phyloP scores from a whole-genome alignment of 805 yeast genomes.

The Novakomyces olei region DNA sequence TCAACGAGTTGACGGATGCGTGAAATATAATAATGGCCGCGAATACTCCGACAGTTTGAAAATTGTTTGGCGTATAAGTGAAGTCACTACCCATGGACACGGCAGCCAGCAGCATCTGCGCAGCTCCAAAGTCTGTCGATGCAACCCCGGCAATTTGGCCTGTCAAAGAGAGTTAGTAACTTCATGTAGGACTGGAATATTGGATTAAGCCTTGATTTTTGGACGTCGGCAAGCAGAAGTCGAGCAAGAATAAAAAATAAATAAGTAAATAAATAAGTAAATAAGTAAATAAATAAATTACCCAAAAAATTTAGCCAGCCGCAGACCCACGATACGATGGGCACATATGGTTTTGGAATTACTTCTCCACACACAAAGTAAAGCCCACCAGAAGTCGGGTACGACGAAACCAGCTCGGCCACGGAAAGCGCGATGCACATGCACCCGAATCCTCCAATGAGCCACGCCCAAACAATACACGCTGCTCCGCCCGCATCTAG shows the following conservation, averaged over 20 bases:
- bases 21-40: slow-evolving; percentile 29
- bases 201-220: too few relatives aligned
- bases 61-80: slow-evolving; percentile 16
- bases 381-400: slow-evolving; percentile 11
- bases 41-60: slow-evolving; percentile 28
- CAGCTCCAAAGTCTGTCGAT: slow-evolving; percentile 17
- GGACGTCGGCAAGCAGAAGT: too few relatives aligned
- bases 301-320: slow-evolving; percentile 14
- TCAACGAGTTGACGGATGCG: slow-evolving; percentile 29
- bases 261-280: too few relatives aligned
- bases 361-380: slow-evolving; percentile 11
- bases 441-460: slow-evolving; percentile 31
- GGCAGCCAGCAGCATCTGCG: slow-evolving; percentile 16
- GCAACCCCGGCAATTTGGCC: slow-evolving; percentile 16
- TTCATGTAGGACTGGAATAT: too few relatives aligned
- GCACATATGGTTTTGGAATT: slow-evolving; percentile 11
- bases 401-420: slow-evolving; percentile 9
- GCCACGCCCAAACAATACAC: slow-evolving; percentile 44
- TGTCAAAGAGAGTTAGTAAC: too few relatives aligned
- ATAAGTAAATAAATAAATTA: too few relatives aligned
- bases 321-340: slow-evolving; percentile 12
- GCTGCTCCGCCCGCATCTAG: slow-evolving; percentile 37
- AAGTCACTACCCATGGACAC: slow-evolving; percentile 13
- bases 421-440: slow-evolving; percentile 4
- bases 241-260: too few relatives aligned